Percentiles rank a stretch among this genome's conserved stretches.
These are phyloP conservation scores for Saccharomycopsis javanensis DNA, from an alignment of 805 yeast genomes.

Conservation along the genomic window DNA sequence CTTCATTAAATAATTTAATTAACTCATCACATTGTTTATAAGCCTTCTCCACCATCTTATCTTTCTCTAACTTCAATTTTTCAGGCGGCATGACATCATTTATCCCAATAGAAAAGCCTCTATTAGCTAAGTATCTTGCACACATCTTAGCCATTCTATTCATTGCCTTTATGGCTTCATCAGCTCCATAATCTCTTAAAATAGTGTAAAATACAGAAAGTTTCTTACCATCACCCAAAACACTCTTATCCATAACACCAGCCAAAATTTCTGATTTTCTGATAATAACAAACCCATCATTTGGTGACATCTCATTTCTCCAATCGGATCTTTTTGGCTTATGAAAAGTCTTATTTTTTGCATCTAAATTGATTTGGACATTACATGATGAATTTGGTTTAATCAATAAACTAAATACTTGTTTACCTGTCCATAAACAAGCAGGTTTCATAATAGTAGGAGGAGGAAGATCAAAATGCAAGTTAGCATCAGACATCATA, in stretches of 20 bases:
- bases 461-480: constrained; percentile 88
- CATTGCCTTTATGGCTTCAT: constrained; percentile 93
- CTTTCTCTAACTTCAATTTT: constrained; percentile 68
- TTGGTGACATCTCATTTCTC: constrained; percentile 93
- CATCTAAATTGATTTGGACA: constrained; percentile 84
- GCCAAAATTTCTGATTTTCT: constrained; percentile 81
- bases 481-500: constrained; percentile 91
- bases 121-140: constrained; percentile 87
- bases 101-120: constrained; percentile 97
- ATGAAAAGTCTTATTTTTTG: constrained; percentile 80
- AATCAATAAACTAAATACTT: constrained; percentile 79
- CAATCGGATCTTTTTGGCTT: constrained; percentile 60
- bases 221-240: constrained; percentile 96
- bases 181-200: constrained; percentile 92
- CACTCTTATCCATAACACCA: constrained; percentile 96
- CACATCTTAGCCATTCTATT: constrained; percentile 98
- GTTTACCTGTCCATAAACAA: constrained; percentile 95
- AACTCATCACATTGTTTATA: constrained; percentile 86
- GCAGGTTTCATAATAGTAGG: constrained; percentile 89
- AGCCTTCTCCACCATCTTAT: constrained; percentile 81
- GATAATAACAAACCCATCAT: constrained; percentile 88
- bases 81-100: constrained; percentile 92
- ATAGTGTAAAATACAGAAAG: constrained; percentile 94
- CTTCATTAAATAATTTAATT: constrained; percentile 66
- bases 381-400: constrained; percentile 69